Percentiles rank a stretch among this genome's conserved stretches.
phyloP scores from a whole-genome alignment of 129 eudicot species.

The Silybum marianum region DNA sequence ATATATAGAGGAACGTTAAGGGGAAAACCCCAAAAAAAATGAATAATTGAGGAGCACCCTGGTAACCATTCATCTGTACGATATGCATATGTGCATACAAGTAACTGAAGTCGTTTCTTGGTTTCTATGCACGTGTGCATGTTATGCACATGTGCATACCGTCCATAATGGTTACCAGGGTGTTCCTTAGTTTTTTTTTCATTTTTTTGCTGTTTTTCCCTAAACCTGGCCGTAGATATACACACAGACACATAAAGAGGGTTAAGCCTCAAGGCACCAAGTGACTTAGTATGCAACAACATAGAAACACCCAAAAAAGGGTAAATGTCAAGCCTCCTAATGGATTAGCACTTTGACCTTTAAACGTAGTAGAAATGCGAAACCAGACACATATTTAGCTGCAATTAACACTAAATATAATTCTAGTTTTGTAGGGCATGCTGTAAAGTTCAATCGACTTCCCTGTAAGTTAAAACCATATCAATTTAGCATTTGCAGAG shows the following conservation, averaged over 20 bases:
- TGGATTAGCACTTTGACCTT: background rate
- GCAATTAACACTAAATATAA: background rate
- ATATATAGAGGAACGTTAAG: background rate
- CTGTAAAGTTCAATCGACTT: background rate
- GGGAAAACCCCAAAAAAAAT: too few relatives aligned
- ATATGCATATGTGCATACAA: too few relatives aligned
- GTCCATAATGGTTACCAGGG: too few relatives aligned
- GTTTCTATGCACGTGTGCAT: too few relatives aligned
- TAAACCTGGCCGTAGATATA: background rate
- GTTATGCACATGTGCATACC: too few relatives aligned
- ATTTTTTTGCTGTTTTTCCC: too few relatives aligned
- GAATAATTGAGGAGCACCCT: too few relatives aligned
- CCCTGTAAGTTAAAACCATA: background rate
- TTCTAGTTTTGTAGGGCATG: background rate
- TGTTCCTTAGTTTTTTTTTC: too few relatives aligned
- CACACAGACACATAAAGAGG: background rate
- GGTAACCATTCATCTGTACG: too few relatives aligned
- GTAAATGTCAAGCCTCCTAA: background rate
- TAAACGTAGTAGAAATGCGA: background rate
- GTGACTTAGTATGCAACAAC: background rate
- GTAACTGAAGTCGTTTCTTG: too few relatives aligned
- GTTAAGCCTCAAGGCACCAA: background rate
- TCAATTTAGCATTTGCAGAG: slow-evolving; percentile 4
- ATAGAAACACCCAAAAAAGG: background rate
- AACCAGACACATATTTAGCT: background rate